Base-by-base conservation (phyloP, 2,329 filamentous ascomycete genomes). In the Ceratocystis variospora region DNA sequence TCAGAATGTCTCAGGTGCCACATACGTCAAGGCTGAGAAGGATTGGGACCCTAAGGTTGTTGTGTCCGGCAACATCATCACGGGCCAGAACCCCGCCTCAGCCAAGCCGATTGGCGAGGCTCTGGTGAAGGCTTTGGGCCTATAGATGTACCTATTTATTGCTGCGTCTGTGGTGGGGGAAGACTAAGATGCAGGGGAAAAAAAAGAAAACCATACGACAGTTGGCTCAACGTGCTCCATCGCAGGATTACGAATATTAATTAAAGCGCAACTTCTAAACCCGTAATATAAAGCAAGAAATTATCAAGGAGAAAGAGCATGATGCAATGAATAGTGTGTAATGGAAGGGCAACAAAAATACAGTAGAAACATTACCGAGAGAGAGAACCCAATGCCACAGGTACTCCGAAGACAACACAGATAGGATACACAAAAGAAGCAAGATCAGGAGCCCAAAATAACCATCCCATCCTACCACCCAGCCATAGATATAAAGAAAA, bases 1-100 rank as follows among this genome's bases (percentile, higher is more conserved):
- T 65, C 71, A 75, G 68, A 74, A 78, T 71, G 76, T 77, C 12
- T 78, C 74, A 15, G 82, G 82, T 5, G 86, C 78, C 22, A 77
- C 77, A 62, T 87, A 80, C 71, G 78, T 79, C 70, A 84, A 84
- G 76, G 80, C 83, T 0, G 75, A 72, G 1, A 73, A 82, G 71
- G 76, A 78, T 3, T 82, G 76, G 77, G 78, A 71, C 5, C 77
- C 77, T 70, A 77, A 80, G 72, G 76, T 82, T 0, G 76, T 79
- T 0, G 78, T 81, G 2, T 77, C 80, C 55, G 82, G 81, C 7
- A 77, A 76, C 68, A 68, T 84, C 44, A 81, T 84, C 67, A 82
- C 82, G 0, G 82, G 82, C 0, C 82, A 84, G 78, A 84, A 84
- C 74, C 82, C 82, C 28, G 77, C 76, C 0, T 82, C 80, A 28